Evolutionary conservation across 139 green algal genomes (phyloP).

Genomic region (Picochlorum sp.): DNA sequence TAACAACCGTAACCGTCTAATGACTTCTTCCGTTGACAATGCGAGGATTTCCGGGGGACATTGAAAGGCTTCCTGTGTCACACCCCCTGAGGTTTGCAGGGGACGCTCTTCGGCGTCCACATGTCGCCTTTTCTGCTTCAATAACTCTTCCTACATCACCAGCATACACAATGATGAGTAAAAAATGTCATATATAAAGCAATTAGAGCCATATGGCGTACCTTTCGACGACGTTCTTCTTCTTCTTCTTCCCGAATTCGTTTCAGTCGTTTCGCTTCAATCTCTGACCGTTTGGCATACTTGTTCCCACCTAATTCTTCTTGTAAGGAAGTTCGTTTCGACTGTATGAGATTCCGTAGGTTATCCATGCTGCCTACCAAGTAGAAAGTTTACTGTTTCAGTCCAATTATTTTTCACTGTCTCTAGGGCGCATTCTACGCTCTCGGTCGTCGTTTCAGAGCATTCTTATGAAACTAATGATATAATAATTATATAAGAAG

Average conservation of each 20-base stretch:
- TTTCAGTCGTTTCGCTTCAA: conserved; percentile 32
- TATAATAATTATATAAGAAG: too few relatives aligned
- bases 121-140: neutral
- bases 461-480: too few relatives aligned
- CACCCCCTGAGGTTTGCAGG: too few relatives aligned
- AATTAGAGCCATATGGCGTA: neutral
- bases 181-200: neutral
- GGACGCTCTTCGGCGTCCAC: too few relatives aligned
- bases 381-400: too few relatives aligned
- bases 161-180: neutral
- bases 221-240: conserved; percentile 30
- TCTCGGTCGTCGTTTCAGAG: too few relatives aligned
- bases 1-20: conserved; percentile 72
- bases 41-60: neutral
- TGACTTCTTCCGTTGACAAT: conserved; percentile 51
- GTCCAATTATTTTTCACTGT: too few relatives aligned
- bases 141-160: neutral
- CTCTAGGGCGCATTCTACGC: too few relatives aligned
- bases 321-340: conserved; percentile 31
- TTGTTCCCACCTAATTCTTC: conserved; percentile 36
- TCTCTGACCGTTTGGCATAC: conserved; percentile 32
- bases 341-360: conserved; percentile 27
- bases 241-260: conserved; percentile 38
- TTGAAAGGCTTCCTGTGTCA: too few relatives aligned
- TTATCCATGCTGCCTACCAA: conserved; percentile 19